Base-by-base conservation (phyloP, 768 basidiomycete genomes). In the Hydnomerulius pinastri region DNA sequence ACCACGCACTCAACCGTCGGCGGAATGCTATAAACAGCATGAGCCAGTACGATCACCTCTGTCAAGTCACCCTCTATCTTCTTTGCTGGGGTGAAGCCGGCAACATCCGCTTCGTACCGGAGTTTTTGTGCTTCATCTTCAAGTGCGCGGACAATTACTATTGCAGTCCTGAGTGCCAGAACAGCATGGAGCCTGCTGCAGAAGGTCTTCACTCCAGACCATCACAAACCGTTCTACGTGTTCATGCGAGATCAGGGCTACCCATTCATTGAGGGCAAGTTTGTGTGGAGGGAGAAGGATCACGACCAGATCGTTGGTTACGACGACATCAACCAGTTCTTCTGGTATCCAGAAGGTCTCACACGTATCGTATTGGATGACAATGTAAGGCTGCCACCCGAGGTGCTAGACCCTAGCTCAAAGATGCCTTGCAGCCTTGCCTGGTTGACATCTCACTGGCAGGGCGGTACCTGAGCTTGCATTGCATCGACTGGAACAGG, bases 81-180 rank as follows among this genome's bases (percentile, higher is more conserved):
- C 81, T 99, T 38, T 97, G 94, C 67, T 99, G 97, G 97, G 97
- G 95, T 47, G 97, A 99, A 72, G 97, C 87, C 0, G 95, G 93
- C 46, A 97, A 98, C 64, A 90, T 99, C 43, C 87, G 97, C 54
- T 98, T 98, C 72, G 87, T 92, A 18, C 95, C 97, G 9, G 97
- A 99, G 66, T 92, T 90, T 60, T 73, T 99, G 40, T 98, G 96
- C 77, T 99, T 98, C 81, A 96, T 99, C 65, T 98, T 98, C 86
- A 99, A 99, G 73, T 99, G 97, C 64, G 97, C 97, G 50, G 97
- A 99, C 70, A 97, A 99, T 73, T 98, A 98, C 68, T 99, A 99
- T 71, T 90, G 97, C 51, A 93, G 91, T 51, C 87, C 96, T 23
- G 97, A 98, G 67, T 99, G 97, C 66, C 97, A 99, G 73, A 96